A percentile compares a stretch with the other conserved stretches of the same genome.
These are phyloP conservation scores for Medicago lupulina DNA, from an alignment of 306 rosid genomes.

Conservation along the genomic window DNA sequence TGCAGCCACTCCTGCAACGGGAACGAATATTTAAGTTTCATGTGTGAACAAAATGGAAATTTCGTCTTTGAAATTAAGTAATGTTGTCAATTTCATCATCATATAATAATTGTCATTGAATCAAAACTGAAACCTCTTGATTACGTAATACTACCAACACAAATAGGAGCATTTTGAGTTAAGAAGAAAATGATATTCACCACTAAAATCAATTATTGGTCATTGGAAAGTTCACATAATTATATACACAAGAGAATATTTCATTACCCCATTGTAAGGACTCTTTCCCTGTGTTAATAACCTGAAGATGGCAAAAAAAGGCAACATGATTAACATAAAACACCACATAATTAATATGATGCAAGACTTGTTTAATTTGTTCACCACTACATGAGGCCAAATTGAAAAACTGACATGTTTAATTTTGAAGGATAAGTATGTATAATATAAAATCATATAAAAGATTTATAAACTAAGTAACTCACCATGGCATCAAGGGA, in stretches of 20 bases:
- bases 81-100: neutral
- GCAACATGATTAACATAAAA: neutral
- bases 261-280: conserved; percentile 87
- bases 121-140: no score
- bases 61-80: neutral
- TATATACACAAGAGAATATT: no score
- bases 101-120: neutral
- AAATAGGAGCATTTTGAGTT: neutral
- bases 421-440: no score
- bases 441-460: neutral
- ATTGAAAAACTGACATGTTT: neutral
- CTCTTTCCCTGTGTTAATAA: conserved; percentile 78
- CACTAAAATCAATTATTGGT: neutral
- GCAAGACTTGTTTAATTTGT: neutral
- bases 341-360: neutral
- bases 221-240: no score
- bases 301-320: conserved; percentile 53
- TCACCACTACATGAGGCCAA: conserved; percentile 2
- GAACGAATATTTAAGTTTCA: conserved; percentile 22
- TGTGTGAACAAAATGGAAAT: neutral
- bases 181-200: conserved; percentile 1
- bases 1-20: conserved; percentile 80
- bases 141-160: no score
- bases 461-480: neutral
- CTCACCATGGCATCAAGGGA: conserved; percentile 92